These are phyloP conservation scores for Cunninghamia lanceolata DNA, from an alignment of 75 land plant species.

Conservation along the genomic window DNA sequence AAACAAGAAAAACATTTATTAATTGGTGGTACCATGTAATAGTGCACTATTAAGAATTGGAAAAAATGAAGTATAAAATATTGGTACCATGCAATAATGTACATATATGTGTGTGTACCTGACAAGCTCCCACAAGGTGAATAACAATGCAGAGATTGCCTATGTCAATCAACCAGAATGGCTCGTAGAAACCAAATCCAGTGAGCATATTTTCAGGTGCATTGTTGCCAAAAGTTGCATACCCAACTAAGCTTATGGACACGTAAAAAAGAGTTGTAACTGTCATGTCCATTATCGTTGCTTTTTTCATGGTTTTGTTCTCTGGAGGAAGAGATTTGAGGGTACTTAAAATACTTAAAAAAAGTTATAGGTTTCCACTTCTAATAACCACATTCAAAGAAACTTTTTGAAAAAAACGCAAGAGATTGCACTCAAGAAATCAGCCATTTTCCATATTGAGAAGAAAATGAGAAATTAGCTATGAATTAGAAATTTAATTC, in stretches of 20 bases:
- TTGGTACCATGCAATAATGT: background rate
- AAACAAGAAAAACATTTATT: background rate
- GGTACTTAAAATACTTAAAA: constrained; percentile 15
- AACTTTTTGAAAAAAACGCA: too few relatives aligned
- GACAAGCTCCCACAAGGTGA: constrained; percentile 41
- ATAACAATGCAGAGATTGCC: constrained; percentile 29
- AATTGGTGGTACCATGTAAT: background rate
- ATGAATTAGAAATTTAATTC: too few relatives aligned
- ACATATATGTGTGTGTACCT: constrained; percentile 21
- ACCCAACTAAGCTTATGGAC: constrained; percentile 46
- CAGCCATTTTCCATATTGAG: too few relatives aligned
- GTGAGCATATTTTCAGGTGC: constrained; percentile 41
- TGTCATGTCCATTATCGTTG: constrained; percentile 28
- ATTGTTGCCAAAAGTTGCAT: constrained; percentile 36
- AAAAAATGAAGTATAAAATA: background rate
- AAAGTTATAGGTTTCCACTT: too few relatives aligned
- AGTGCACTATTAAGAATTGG: background rate
- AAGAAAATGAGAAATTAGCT: too few relatives aligned
- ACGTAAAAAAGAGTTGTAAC: constrained; percentile 45
- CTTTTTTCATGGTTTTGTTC: constrained; percentile 54
- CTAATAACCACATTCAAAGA: too few relatives aligned
- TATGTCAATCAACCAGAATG: constrained; percentile 34
- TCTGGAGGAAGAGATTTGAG: constrained; percentile 53
- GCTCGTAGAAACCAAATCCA: constrained; percentile 35
- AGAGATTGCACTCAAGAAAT: too few relatives aligned